Conservation (phyloP, 192 early-diverging fungal genomes). For the Coemansia sp. region DNA sequence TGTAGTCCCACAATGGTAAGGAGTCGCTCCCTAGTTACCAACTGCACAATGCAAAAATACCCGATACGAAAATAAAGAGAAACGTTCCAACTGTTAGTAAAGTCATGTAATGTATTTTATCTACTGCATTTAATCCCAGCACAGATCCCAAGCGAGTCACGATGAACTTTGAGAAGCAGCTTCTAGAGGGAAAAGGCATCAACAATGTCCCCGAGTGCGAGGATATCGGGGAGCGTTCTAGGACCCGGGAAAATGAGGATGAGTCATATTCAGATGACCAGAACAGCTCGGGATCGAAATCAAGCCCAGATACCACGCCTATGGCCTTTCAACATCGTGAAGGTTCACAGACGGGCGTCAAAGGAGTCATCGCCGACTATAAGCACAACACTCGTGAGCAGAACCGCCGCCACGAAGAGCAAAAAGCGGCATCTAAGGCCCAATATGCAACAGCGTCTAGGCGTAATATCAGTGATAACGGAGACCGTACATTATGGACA, state of each 20-base stretch:
- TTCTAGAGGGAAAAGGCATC: background rate
- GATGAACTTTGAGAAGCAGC: conserved; percentile 1
- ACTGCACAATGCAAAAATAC: too few species aligned
- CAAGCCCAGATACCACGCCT: background rate
- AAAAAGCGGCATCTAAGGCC: conserved; percentile 1
- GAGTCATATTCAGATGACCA: conserved; percentile 4
- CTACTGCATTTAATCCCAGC: background rate
- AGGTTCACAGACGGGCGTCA: conserved; percentile 51
- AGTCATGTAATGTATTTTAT: background rate
- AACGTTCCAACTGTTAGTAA: background rate
- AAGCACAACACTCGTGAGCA: conserved; percentile 21
- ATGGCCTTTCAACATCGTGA: conserved; percentile 8
- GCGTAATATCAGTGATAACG: background rate
- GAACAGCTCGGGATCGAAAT: background rate
- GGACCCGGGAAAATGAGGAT: background rate
- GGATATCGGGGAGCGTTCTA: background rate
- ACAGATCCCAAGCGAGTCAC: background rate
- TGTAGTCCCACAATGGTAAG: background rate
- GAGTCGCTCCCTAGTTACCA: too few species aligned
- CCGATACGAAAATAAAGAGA: background rate
- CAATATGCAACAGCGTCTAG: conserved; percentile 11
- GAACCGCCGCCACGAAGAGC: conserved; percentile 3
- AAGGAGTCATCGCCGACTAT: conserved; percentile 51
- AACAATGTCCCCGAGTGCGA: background rate
- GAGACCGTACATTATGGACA: conserved; percentile 19